A percentile compares a stretch with the other conserved stretches of the same genome.
These are phyloP conservation scores for Pholiota molesta DNA, from an alignment of 768 basidiomycete genomes.

Conservation along the genomic window DNA sequence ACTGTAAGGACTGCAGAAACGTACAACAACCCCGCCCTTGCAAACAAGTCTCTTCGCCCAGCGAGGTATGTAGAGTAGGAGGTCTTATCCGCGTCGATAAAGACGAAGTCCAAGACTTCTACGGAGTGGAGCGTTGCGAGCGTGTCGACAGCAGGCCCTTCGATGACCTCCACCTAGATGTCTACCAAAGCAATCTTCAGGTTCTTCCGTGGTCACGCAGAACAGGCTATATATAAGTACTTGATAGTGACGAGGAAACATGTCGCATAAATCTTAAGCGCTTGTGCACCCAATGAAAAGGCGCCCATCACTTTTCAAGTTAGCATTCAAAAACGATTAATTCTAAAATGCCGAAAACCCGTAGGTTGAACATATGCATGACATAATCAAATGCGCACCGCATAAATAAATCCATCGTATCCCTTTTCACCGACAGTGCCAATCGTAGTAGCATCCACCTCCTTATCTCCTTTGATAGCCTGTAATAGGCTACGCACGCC, in stretches of 20 bases:
- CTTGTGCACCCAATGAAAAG: no score
- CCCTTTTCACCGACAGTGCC: constrained; percentile 52
- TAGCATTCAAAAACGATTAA: no score
- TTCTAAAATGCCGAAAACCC: no score
- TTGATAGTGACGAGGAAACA: no score
- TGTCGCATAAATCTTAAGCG: no score
- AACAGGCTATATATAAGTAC: no score
- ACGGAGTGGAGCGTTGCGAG: constrained; percentile 48
- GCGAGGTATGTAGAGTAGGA: constrained; percentile 55
- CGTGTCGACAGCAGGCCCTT: constrained; percentile 53
- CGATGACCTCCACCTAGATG: constrained; percentile 47
- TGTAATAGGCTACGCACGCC: constrained; percentile 51
- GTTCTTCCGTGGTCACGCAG: constrained; percentile 53
- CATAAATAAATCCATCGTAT: constrained; percentile 56
- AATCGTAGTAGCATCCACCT: constrained; percentile 54
- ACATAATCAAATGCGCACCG: constrained; percentile 32
- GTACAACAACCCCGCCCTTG: constrained; percentile 63
- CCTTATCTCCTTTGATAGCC: constrained; percentile 48
- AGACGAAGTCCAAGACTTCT: constrained; percentile 62
- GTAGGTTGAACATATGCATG: no score
- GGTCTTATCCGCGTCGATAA: constrained; percentile 74
- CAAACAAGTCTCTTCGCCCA: constrained; percentile 58
- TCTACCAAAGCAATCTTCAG: constrained; percentile 53
- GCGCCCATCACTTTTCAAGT: no score
- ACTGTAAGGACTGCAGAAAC: constrained; percentile 16